Base-by-base conservation (phyloP, 2,329 filamentous ascomycete species). In the Colletotrichum sp. region DNA sequence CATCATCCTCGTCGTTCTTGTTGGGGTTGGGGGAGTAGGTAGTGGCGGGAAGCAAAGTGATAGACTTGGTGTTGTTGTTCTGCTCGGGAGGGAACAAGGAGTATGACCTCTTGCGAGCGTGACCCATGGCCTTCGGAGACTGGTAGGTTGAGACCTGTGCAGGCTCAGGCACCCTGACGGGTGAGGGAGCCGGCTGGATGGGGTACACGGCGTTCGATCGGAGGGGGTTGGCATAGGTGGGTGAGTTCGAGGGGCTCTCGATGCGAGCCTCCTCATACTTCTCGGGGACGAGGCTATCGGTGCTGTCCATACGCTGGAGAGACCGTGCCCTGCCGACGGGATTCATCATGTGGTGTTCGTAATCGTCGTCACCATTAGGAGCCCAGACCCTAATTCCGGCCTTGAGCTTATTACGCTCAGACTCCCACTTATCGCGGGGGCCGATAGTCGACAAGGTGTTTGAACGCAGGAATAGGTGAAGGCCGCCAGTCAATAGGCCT, bases 381-480 rank as follows among this genome's bases (percentile, higher is more conserved):
- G 85, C 85, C 78, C 86, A 88, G 68, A 89, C 85, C 38, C 86
- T 84, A 64, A 90, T 87, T 68, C 85, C 85, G 67, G 88, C 86
- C 78, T 85, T 85, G 21, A 84, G 79, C 76, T 84, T 83, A 71
- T 85, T 88, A 80, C 82, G 86, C 80, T 87, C 88, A 78, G 86
- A 87, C 81, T 88, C 88, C 78, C 82, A 79, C 83, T 87, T 87
- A 83, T 87, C 85, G 30, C 86, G 85, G 79, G 86, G 85, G 71
- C 83, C 88, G 67, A 92, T 91, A 30, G 90, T 90, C 15, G 89
- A 88, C 15, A 89, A 87, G 16, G 89, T 90, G 78, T 91, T 93
- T 5, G 92, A 92, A 78, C 93, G 90, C 66, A 95, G 86, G 79
- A 94, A 93, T 10, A 94, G 85, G 79, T 94, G 93, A 28, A 94